A percentile compares a stretch with the other conserved stretches of the same genome.
Conservation (phyloP, 345 rosid species). For the Rhizophora apiculata region DNA sequence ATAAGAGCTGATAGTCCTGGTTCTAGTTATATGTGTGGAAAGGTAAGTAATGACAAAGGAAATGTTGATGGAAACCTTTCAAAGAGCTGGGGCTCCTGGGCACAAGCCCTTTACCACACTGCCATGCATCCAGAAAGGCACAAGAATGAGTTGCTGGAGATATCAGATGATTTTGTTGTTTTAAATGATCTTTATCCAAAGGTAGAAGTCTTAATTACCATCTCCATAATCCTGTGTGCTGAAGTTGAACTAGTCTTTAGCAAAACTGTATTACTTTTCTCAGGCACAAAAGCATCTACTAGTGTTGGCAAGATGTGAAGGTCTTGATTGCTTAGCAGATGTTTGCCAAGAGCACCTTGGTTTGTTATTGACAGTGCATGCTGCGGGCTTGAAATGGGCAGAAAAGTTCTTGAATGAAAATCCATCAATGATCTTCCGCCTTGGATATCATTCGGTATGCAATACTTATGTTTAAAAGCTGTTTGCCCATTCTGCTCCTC, state of each 20-base stretch:
- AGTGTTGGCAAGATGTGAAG: constrained; percentile 55
- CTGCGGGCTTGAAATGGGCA: constrained; percentile 73
- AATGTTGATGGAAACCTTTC: constrained; percentile 24
- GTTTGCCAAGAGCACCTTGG: constrained; percentile 58
- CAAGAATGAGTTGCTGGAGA: constrained; percentile 55
- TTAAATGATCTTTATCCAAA: constrained; percentile 79
- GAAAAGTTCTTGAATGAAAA: constrained; percentile 65
- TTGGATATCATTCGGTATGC: constrained; percentile 89
- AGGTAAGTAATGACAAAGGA: constrained; percentile 19
- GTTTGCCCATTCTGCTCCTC: not conserved
- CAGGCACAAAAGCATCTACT: constrained; percentile 80
- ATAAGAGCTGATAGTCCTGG: constrained; percentile 12
- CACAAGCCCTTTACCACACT: constrained; percentile 64
- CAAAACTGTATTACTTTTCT: constrained; percentile 10
- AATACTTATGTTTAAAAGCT: not conserved
- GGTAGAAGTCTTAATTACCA: constrained; percentile 35
- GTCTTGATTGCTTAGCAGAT: constrained; percentile 67
- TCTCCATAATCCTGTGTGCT: not conserved
- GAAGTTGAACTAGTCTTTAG: constrained; percentile 1
- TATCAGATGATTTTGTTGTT: constrained; percentile 55
- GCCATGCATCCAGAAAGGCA: constrained; percentile 78
- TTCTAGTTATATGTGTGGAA: constrained; percentile 20
- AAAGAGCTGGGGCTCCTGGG: constrained; percentile 73
- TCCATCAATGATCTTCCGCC: constrained; percentile 69
- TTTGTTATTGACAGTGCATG: constrained; percentile 56